phyloP scores from a whole-genome alignment of 306 rosid species.

The Gleditsia sinensis region DNA sequence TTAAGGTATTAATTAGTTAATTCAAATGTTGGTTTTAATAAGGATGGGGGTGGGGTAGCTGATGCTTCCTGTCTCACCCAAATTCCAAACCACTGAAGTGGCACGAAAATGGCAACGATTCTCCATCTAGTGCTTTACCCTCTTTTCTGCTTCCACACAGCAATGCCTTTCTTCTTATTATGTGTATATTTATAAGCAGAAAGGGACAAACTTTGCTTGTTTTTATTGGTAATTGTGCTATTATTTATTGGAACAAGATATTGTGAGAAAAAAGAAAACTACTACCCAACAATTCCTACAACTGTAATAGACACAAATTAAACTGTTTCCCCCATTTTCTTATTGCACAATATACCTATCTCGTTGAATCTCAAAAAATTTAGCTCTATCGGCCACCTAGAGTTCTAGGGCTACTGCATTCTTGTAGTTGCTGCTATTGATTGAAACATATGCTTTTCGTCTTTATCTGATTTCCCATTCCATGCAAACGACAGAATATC shows the following conservation, averaged over 20 bases:
- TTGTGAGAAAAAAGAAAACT: not conserved
- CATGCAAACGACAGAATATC: conserved; percentile 40
- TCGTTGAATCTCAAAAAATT: conserved; percentile 37
- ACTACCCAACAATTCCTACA: conserved; percentile 15
- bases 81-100: conserved; percentile 16
- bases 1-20: not conserved
- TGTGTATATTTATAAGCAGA: conserved; percentile 12
- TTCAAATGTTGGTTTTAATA: not conserved
- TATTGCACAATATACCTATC: conserved; percentile 21
- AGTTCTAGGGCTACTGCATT: conserved; percentile 40
- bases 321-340: conserved; percentile 1
- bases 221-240: conserved; percentile 40
- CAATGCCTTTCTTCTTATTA: conserved; percentile 4
- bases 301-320: conserved; percentile 21
- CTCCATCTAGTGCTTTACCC: not conserved
- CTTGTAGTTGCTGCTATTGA: conserved; percentile 24
- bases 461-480: conserved; percentile 31
- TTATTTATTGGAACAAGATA: conserved; percentile 26
- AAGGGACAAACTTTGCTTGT: conserved; percentile 41
- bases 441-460: conserved; percentile 37
- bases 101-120: conserved; percentile 22
- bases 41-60: not conserved
- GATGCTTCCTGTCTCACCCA: not conserved
- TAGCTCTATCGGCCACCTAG: conserved; percentile 22
- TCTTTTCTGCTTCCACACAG: conserved; percentile 16